Evolutionary conservation across 225 moss, liverwort and hornwort genomes (phyloP).

Genomic region (Straminergon stramineum): DNA sequence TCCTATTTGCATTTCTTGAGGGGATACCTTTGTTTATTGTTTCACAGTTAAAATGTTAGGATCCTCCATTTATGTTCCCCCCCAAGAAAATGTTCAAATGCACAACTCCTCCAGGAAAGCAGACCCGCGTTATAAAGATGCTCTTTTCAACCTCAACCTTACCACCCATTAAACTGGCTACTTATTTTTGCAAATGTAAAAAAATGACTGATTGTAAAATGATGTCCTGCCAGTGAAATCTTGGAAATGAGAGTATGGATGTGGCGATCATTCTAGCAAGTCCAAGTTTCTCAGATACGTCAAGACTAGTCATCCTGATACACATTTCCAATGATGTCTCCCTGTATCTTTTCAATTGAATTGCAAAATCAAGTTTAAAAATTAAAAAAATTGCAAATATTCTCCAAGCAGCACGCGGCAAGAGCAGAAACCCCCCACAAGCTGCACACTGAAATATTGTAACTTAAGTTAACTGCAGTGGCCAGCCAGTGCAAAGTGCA

Average conservation of each 20-base stretch:
- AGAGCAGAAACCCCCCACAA: background rate
- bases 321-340: background rate
- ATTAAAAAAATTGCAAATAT: background rate
- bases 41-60: background rate
- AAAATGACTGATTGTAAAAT: background rate
- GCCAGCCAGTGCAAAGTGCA: background rate
- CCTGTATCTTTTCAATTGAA: background rate
- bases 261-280: background rate
- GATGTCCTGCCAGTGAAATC: background rate
- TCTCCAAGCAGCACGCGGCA: background rate
- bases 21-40: background rate
- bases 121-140: background rate
- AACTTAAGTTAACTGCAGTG: background rate
- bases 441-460: background rate
- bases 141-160: background rate
- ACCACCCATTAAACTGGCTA: background rate
- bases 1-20: too few species aligned
- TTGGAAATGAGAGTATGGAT: background rate
- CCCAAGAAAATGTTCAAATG: background rate
- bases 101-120: accelerated
- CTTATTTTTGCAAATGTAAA: background rate
- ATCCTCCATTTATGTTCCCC: background rate
- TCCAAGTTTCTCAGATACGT: background rate
- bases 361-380: background rate
- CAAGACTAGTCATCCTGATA: background rate